Conservation (phyloP, 495 filamentous ascomycete species). For the Bryoglossum gracile region DNA sequence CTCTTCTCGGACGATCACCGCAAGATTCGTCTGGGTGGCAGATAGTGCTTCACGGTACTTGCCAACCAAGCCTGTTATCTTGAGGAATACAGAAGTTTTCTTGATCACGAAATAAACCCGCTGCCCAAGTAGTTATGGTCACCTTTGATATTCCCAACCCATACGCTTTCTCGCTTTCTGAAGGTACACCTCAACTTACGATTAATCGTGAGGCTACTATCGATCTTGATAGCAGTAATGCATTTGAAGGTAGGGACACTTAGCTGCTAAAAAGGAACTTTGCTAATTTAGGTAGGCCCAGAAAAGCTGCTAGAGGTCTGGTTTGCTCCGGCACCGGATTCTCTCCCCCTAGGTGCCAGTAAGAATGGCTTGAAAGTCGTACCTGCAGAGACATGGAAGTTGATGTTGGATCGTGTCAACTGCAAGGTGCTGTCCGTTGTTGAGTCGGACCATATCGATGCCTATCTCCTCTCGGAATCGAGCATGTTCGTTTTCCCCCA, state of each 20-base stretch:
- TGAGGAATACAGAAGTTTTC: not conserved
- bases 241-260: constrained; percentile 75
- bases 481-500: constrained; percentile 99
- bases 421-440: constrained; percentile 97
- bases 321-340: constrained; percentile 76
- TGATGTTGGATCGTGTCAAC: constrained; percentile 94
- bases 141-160: constrained; percentile 69
- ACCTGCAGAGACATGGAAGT: constrained; percentile 77
- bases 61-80: constrained; percentile 6
- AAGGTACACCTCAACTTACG: constrained; percentile 77
- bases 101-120: not conserved
- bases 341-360: constrained; percentile 61
- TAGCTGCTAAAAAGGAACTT: constrained; percentile 1
- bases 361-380: constrained; percentile 84
- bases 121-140: constrained; percentile 60
- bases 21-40: constrained; percentile 87
- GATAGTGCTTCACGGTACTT: constrained; percentile 55
- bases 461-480: constrained; percentile 95
- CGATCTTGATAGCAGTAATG: constrained; percentile 92
- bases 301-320: constrained; percentile 99
- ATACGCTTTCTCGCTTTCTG: constrained; percentile 73
- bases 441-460: constrained; percentile 91
- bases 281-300: constrained; percentile 50
- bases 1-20: constrained; percentile 84
- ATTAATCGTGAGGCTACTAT: constrained; percentile 95